phyloP scores from a whole-genome alignment of 2,329 filamentous ascomycete species.

The Raffaelea ambrosiae region DNA sequence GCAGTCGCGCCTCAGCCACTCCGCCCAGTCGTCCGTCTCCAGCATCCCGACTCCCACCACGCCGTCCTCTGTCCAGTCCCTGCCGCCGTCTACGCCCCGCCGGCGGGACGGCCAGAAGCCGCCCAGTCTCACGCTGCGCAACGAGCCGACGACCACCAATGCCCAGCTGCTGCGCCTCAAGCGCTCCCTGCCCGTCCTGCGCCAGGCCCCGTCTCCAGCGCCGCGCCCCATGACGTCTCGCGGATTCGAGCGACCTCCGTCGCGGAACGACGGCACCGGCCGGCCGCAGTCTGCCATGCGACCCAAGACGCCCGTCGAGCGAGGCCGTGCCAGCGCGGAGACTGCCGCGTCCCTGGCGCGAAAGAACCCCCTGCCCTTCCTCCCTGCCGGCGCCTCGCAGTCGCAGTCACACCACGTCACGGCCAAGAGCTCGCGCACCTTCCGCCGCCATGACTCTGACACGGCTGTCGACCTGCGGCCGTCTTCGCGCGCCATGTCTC shows the following conservation, averaged over 20 bases:
- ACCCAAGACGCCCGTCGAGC: conserved; percentile 66
- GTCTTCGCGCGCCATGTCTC: conserved; percentile 47
- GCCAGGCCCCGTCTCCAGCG: conserved; percentile 38
- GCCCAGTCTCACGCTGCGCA: conserved; percentile 44
- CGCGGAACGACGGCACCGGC: conserved; percentile 38
- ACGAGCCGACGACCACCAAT: conserved; percentile 56
- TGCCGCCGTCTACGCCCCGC: conserved; percentile 49
- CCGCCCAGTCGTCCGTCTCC: conserved; percentile 59
- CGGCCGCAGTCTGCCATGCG: conserved; percentile 46
- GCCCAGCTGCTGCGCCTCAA: conserved; percentile 58
- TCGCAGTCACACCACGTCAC: conserved; percentile 66
- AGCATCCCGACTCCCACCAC: conserved; percentile 55
- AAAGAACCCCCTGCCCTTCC: conserved; percentile 62
- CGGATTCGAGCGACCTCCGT: conserved; percentile 47
- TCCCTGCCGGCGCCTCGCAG: conserved; percentile 66
- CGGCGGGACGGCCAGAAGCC: conserved; percentile 50
- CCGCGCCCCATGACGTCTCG: conserved; percentile 36
- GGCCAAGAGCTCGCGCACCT: conserved; percentile 60
- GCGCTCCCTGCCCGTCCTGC: conserved; percentile 54
- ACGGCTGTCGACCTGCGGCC: conserved; percentile 51
- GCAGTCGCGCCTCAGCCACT: conserved; percentile 60
- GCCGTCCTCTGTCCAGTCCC: conserved; percentile 42
- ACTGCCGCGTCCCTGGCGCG: conserved; percentile 43
- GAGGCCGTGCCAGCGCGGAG: conserved; percentile 40
- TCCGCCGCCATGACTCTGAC: conserved; percentile 79